phyloP scores from a whole-genome alignment of 106 monocot genomes.

The Cymbidium sinense region DNA sequence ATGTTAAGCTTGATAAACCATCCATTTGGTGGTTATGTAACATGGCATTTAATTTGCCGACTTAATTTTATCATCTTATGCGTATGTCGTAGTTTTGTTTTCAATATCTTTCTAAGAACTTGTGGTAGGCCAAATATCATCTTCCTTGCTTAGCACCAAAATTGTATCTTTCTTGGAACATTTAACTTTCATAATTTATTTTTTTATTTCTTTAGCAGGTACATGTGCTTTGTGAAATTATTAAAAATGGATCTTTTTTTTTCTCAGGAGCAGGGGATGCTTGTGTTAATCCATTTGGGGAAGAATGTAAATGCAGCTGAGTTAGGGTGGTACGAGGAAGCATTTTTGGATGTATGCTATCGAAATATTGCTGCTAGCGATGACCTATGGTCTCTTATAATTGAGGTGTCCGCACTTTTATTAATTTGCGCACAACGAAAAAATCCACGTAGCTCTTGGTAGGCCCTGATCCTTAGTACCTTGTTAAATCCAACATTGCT shows the following conservation, averaged over 20 bases:
- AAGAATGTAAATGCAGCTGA: constrained; percentile 77
- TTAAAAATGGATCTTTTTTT: neutral
- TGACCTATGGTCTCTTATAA: constrained; percentile 64
- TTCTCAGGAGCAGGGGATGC: constrained; percentile 82
- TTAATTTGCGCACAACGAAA: constrained; percentile 45
- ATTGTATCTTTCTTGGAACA: neutral
- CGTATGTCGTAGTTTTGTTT: no score
- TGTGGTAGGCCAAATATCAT: neutral
- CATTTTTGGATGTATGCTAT: constrained; percentile 82
- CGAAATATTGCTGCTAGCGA: constrained; percentile 78
- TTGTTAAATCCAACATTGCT: neutral
- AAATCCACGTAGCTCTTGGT: constrained; percentile 94
- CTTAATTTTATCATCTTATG: no score
- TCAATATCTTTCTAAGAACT: neutral
- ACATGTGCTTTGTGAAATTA: neutral
- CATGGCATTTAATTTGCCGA: no score
- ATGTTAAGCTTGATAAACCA: no score
- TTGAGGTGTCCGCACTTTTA: constrained; percentile 84
- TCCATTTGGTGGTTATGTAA: no score
- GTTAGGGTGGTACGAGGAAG: constrained; percentile 82
- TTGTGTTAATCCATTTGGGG: constrained; percentile 63
- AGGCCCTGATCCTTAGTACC: constrained; percentile 6
- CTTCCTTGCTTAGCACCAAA: neutral
- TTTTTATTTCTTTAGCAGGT: neutral
- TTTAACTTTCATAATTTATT: neutral